These are phyloP conservation scores for Miscanthus lutarioriparius DNA, from an alignment of 176 grass and related monocot genomes.

Conservation along the genomic window DNA sequence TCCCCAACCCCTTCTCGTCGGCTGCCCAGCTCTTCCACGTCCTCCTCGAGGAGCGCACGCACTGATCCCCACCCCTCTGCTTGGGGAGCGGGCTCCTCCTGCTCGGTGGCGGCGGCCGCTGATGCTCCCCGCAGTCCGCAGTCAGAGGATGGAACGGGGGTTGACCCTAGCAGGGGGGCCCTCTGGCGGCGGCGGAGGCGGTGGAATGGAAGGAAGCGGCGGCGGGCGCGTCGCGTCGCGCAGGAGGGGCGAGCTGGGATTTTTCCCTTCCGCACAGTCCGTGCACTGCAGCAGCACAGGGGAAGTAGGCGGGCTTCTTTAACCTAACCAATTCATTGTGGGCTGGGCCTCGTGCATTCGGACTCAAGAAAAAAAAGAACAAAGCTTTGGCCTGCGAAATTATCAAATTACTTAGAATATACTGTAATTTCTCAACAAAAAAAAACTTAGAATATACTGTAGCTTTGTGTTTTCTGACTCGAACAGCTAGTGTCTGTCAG, in stretches of 20 bases:
- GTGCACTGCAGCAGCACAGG: too few species aligned
- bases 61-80: neutral
- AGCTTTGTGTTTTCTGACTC: too few species aligned
- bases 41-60: neutral
- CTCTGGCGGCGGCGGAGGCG: neutral
- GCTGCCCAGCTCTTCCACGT: neutral
- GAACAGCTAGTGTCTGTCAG: too few species aligned
- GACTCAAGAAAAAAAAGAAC: too few species aligned
- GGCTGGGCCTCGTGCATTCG: neutral
- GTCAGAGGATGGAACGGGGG: neutral
- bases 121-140: neutral
- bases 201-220: neutral
- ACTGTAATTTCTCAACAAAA: too few species aligned
- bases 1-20: neutral
- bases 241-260: neutral
- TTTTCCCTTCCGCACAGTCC: neutral
- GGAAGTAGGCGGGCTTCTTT: neutral
- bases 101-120: neutral
- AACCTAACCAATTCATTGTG: neutral
- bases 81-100: neutral
- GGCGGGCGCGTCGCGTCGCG: neutral
- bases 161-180: too few species aligned
- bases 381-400: too few species aligned
- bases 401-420: too few species aligned
- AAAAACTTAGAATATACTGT: too few species aligned